Evolutionary conservation across 768 basidiomycete species (phyloP).

Genomic region (Suillus lakei): DNA sequence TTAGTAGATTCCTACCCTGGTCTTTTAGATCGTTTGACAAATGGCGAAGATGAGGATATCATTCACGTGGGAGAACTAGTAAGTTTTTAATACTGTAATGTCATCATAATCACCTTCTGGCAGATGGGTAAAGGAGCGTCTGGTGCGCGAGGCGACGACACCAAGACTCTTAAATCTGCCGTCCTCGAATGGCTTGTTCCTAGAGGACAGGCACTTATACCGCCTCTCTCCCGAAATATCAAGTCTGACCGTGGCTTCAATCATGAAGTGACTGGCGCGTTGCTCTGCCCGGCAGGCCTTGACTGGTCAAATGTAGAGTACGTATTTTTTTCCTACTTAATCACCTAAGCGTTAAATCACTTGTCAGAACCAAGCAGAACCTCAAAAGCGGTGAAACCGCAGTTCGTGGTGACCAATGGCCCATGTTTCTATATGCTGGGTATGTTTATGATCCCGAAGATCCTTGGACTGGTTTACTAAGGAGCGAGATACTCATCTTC

Average conservation of each 20-base stretch:
- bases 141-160: constrained; percentile 28
- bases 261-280: constrained; percentile 31
- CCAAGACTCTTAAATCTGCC: constrained; percentile 19
- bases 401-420: constrained; percentile 21
- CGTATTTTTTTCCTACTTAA: background rate
- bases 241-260: constrained; percentile 22
- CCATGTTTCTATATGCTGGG: constrained; percentile 18
- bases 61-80: background rate
- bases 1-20: background rate
- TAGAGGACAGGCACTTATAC: constrained; percentile 20
- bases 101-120: background rate
- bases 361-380: constrained; percentile 10
- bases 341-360: background rate
- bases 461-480: too few relatives aligned
- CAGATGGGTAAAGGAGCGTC: constrained; percentile 20
- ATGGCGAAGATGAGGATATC: background rate
- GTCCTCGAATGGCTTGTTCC: constrained; percentile 28
- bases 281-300: constrained; percentile 34
- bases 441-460: constrained; percentile 14
- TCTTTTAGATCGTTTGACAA: background rate
- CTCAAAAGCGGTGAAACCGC: constrained; percentile 8
- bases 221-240: constrained; percentile 10
- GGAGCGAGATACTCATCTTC: too few relatives aligned
- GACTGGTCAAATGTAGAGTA: constrained; percentile 29
- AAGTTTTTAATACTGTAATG: background rate